These are phyloP conservation scores for Fraxinus albicans DNA, from an alignment of 305 asterid genomes.

Conservation along the genomic window DNA sequence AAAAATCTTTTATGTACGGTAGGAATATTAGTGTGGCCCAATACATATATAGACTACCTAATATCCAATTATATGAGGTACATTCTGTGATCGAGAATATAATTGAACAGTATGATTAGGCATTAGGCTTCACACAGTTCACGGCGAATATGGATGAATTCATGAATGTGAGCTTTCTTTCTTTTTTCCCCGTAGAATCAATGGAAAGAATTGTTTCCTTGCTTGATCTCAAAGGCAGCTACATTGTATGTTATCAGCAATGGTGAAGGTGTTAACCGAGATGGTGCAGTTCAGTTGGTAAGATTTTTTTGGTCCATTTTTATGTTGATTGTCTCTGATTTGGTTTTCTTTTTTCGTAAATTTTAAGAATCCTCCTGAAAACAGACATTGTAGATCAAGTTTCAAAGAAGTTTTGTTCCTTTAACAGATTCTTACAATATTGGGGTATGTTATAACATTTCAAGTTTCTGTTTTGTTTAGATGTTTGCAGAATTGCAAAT, in stretches of 20 bases:
- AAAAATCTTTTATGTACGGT: background rate
- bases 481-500: constrained; percentile 87
- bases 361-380: background rate
- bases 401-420: background rate
- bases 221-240: constrained; percentile 69
- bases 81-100: background rate
- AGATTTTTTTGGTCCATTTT: background rate
- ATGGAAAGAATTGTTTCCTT: constrained; percentile 82
- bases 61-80: background rate
- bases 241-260: constrained; percentile 55
- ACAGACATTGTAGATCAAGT: background rate
- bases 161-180: background rate
- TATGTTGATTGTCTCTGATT: background rate
- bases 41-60: background rate
- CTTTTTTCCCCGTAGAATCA: constrained; percentile 48
- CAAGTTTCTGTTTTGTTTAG: constrained; percentile 28
- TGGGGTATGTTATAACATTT: background rate
- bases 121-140: background rate
- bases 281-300: constrained; percentile 77
- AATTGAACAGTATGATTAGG: background rate
- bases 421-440: background rate
- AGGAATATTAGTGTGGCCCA: background rate
- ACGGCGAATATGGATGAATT: background rate
- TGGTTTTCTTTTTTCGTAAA: background rate
- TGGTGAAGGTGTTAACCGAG: constrained; percentile 64